Evolutionary conservation across 169 alveolate species (phyloP).

Genomic region (Theileria annulata): DNA sequence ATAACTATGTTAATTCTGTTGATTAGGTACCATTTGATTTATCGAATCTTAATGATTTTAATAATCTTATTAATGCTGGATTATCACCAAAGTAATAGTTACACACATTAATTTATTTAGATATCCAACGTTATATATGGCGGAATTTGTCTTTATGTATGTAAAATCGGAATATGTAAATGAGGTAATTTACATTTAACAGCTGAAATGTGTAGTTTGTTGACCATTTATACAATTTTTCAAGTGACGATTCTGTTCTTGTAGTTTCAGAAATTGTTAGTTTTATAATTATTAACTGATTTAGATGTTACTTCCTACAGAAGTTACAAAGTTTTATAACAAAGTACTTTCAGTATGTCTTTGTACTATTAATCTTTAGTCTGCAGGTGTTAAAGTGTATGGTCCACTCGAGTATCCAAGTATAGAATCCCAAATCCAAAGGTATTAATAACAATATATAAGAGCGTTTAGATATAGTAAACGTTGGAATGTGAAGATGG

Average conservation of each 20-base stretch:
- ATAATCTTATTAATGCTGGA: slow-evolving; percentile 5
- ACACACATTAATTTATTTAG: neutral
- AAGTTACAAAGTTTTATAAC: neutral
- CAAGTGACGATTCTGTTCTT: slow-evolving; percentile 9
- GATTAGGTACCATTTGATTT: neutral
- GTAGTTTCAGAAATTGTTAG: neutral
- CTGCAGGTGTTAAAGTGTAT: neutral
- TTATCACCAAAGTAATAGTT: neutral
- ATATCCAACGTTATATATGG: neutral
- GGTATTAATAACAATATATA: neutral
- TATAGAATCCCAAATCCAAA: neutral
- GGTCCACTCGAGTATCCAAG: neutral
- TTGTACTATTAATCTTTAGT: neutral
- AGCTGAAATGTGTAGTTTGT: neutral
- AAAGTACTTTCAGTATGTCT: neutral
- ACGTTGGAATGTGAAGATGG: slow-evolving; percentile 34
- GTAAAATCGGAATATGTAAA: neutral
- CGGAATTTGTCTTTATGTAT: neutral
- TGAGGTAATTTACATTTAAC: neutral
- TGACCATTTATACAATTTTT: neutral
- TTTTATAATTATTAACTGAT: neutral
- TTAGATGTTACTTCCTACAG: neutral
- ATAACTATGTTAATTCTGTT: too few relatives aligned
- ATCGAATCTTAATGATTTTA: neutral
- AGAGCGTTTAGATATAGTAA: slow-evolving; percentile 25